Evolutionary conservation across 148 eudicot species (phyloP), one percentile per base, ranked within the genome.

Genomic region (Hydrangea macrophylla): DNA sequence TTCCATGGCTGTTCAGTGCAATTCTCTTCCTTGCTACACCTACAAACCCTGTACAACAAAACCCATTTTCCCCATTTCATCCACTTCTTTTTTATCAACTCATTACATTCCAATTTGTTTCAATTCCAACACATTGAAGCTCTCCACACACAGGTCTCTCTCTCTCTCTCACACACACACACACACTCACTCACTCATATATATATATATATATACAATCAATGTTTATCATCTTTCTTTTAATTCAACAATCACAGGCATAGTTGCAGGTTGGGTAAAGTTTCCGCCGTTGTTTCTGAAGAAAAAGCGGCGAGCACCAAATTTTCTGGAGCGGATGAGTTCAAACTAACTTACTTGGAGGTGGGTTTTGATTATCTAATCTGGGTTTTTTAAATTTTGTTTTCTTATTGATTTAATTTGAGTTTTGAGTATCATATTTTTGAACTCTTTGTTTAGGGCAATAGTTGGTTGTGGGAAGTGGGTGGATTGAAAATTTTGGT

Each of bases 401-500:
- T 45, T 50, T 23, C 18, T 17, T 23, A 36, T 27, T 20, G 22
- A 23, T 42, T 51, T 60, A 24, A 23, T 18, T 68, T 32, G 44
- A 13, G 32, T 31, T 17, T 13, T 31, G 55, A 23, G 65, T 55
- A 13, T 57, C 24, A 48, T 18, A 37, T 56, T 9, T 5, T 25
- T 71, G 35, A 65, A 31, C 65, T 75, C 56, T 66, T 60, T 75
- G 62, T 57, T 60, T 68, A 93, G 98, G 98, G 92, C 36, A 93
- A 93, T 81, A 88, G 92, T 70, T 93, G 98, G 98, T 74, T 93
- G 73, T 93, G 98, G 98, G 98, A 90, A 79, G 90, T 88, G 22
- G 76, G 77, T 75, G 90, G 95, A 10, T 65, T 80, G 76, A 88
- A 80, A 75, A 77, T 93, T 59, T 76, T 93, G 87, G 95, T 93